phyloP scores from a whole-genome alignment of 352 stramenopile genomes.

The Phytophthora chlamydospora region DNA sequence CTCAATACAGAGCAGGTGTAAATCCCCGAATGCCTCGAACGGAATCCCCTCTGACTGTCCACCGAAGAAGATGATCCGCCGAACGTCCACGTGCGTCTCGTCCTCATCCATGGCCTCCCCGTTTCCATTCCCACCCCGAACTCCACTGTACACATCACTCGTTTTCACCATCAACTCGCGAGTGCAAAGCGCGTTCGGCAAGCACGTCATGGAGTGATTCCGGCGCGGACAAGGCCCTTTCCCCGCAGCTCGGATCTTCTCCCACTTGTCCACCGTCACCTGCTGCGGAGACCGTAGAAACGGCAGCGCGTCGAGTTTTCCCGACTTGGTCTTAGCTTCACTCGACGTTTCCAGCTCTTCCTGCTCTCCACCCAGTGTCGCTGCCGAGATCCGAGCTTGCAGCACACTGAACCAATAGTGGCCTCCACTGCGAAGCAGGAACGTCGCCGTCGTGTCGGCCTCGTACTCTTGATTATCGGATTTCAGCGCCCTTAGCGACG shows the following conservation, averaged over 20 bases:
- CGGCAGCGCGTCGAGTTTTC: constrained; percentile 28
- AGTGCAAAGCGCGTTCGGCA: constrained; percentile 40
- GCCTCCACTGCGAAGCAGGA: constrained; percentile 63
- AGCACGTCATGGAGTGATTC: constrained; percentile 71
- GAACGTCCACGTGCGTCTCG: constrained; percentile 34
- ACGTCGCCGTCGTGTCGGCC: constrained; percentile 40
- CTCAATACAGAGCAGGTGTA: constrained; percentile 55
- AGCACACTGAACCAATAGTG: constrained; percentile 82
- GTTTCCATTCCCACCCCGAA: neutral
- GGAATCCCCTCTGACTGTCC: constrained; percentile 71
- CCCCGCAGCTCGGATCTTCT: constrained; percentile 55
- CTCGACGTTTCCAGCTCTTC: neutral
- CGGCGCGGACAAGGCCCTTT: constrained; percentile 55
- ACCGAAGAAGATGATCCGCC: constrained; percentile 69
- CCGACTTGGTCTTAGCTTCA: constrained; percentile 1
- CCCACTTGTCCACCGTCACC: constrained; percentile 60
- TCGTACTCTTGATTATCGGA: constrained; percentile 79
- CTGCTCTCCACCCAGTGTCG: constrained; percentile 28
- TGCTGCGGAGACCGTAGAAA: constrained; percentile 48
- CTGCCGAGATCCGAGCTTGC: constrained; percentile 40
- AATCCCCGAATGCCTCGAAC: constrained; percentile 72
- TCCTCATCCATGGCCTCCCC: constrained; percentile 3
- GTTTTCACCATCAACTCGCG: constrained; percentile 21
- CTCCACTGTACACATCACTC: neutral
- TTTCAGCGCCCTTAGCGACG: constrained; percentile 61